Base-by-base conservation (phyloP, 768 basidiomycete genomes). In the Mycena vulgaris region DNA sequence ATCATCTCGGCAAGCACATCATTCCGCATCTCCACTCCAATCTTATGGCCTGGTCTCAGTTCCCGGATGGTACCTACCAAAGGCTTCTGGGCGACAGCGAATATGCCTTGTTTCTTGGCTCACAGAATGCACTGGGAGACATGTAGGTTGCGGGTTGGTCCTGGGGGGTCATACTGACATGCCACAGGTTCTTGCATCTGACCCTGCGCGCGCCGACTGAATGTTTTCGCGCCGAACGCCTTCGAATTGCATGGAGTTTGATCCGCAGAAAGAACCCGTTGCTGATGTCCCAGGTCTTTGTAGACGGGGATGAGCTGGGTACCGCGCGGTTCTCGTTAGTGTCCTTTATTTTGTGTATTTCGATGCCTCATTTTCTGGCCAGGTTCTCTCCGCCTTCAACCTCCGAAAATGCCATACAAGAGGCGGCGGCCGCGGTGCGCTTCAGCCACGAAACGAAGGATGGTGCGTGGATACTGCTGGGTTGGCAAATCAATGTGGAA, bases 211-310 rank as follows among this genome's bases (percentile, higher is more conserved):
- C 78, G 1, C 77, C 78, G 25, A 62, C 13, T n/a, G 40, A 23
- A 16, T 69, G 60, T 9, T 70, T 83, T 67, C 57, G 67, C 11
- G 35, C 31, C 14, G 60, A 77, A 2, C 84, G 92, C 25, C 81
- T 92, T 14, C 75, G 74, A 5, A 73, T 82, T 28, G 86, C 85
- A 6, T 93, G 92, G 92, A 87, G 89, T 14, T 82, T 89, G 39
- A 79, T 91, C 31, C 84, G 90, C 16, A 76, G 82, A 39, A 82
- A 86, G 1, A 91, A 93, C 73, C 89, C 90, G 0, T 78, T 92
- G 25, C 84, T 93, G 28, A 84, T 84, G 27, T 84, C 86, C 11
- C 75, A 76, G 19, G 85, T 80, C 4, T 17, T 70, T 23, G 82
- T 84, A 78, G 78, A 82, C 60, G 68, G 49, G 14, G 56, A 58